phyloP scores from a whole-genome alignment of 2,329 filamentous ascomycete species.

The Microcera coccophila region DNA sequence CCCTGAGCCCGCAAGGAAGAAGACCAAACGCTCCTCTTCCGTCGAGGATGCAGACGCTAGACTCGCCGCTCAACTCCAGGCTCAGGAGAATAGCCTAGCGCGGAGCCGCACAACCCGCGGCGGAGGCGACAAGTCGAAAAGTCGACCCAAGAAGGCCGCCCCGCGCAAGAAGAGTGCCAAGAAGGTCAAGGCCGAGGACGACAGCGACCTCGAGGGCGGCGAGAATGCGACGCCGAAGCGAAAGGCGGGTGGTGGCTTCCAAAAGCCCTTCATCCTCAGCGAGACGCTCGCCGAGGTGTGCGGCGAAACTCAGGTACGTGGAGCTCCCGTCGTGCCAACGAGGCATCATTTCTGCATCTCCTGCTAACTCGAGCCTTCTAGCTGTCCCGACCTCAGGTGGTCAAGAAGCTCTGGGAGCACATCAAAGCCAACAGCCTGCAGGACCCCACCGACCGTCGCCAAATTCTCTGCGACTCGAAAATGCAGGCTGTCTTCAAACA shows the following conservation, averaged over 20 bases:
- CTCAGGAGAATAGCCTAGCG: slow-evolving; percentile 74
- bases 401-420: slow-evolving; percentile 94
- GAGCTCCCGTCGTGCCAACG: no score
- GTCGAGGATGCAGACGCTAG: slow-evolving; percentile 77
- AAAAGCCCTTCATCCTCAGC: slow-evolving; percentile 78
- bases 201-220: slow-evolving; percentile 68
- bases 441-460: slow-evolving; percentile 84
- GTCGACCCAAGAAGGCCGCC: slow-evolving; percentile 61
- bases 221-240: slow-evolving; percentile 60
- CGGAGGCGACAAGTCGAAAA: slow-evolving; percentile 57
- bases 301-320: slow-evolving; percentile 62
- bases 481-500: slow-evolving; percentile 92
- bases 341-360: background rate
- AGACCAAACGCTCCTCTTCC: slow-evolving; percentile 60
- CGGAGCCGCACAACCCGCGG: slow-evolving; percentile 72
- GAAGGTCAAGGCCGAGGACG: slow-evolving; percentile 72
- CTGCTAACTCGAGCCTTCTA: slow-evolving; percentile 35
- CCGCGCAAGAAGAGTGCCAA: slow-evolving; percentile 71
- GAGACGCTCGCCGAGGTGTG: slow-evolving; percentile 64
- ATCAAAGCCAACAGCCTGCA: slow-evolving; percentile 87
- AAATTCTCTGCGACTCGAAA: slow-evolving; percentile 87
- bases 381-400: slow-evolving; percentile 89
- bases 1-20: slow-evolving; percentile 53
- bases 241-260: slow-evolving; percentile 88
- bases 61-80: slow-evolving; percentile 82